Conservation (phyloP, 2,329 filamentous ascomycete genomes). For the Colletotrichum paranaense region DNA sequence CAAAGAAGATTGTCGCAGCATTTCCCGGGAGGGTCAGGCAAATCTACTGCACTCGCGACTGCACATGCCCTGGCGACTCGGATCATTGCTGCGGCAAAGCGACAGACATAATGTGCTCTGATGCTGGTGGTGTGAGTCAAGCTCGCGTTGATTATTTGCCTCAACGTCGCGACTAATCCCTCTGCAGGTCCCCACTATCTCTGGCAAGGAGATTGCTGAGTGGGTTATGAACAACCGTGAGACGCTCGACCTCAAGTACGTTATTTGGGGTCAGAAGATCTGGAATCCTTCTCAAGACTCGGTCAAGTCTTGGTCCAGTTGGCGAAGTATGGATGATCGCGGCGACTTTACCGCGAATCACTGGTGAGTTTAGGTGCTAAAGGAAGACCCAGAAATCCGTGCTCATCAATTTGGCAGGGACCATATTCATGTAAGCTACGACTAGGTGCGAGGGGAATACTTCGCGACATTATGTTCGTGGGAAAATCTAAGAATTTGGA, state of each 20-base stretch:
- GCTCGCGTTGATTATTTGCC: neutral
- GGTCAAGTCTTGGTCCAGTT: constrained; percentile 52
- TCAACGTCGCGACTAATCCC: neutral
- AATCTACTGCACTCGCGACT: constrained; percentile 48
- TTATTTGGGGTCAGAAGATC: constrained; percentile 63
- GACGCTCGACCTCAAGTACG: constrained; percentile 56
- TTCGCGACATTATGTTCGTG: neutral
- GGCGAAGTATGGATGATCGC: constrained; percentile 56
- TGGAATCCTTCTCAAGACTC: constrained; percentile 52
- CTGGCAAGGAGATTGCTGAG: constrained; percentile 57
- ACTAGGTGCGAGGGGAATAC: neutral
- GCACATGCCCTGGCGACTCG: constrained; percentile 45
- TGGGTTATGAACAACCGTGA: constrained; percentile 59
- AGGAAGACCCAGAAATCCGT: fast-evolving
- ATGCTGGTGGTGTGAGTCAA: constrained; percentile 49
- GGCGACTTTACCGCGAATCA: constrained; percentile 55
- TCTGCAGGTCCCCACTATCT: constrained; percentile 46
- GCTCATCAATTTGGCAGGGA: neutral
- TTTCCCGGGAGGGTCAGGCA: constrained; percentile 50
- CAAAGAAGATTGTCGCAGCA: constrained; percentile 47
- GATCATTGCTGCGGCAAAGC: constrained; percentile 53
- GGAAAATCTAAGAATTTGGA: neutral
- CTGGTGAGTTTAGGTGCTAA: constrained; percentile 44
- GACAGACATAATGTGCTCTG: constrained; percentile 52
- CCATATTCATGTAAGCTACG: constrained; percentile 45